phyloP scores from a whole-genome alignment of 129 eudicot genomes.

The Pittosporum tobira region DNA sequence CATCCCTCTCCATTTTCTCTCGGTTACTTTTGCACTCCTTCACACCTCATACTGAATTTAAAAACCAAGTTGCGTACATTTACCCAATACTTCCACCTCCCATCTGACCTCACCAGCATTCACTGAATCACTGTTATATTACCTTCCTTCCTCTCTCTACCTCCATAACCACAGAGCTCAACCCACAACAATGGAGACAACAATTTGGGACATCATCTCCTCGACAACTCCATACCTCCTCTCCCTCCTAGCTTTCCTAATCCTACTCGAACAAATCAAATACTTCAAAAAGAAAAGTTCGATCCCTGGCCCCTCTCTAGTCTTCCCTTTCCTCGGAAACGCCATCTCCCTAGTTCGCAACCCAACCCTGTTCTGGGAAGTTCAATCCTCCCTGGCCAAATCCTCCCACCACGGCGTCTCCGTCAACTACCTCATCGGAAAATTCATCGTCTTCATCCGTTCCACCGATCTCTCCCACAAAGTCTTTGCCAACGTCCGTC shows the following conservation, averaged over 20 bases:
- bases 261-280: constrained; percentile 44
- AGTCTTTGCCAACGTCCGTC: constrained; percentile 68
- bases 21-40: too few relatives aligned
- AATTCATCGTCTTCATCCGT: constrained; percentile 62
- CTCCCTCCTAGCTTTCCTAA: constrained; percentile 21
- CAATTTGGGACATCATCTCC: constrained; percentile 13
- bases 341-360: constrained; percentile 44
- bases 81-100: too few relatives aligned
- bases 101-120: too few relatives aligned
- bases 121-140: too few relatives aligned
- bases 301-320: constrained; percentile 55
- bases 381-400: constrained; percentile 44
- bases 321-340: constrained; percentile 77
- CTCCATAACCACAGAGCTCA: not conserved
- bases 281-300: constrained; percentile 52
- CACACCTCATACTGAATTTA: too few relatives aligned
- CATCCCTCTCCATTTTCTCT: too few relatives aligned
- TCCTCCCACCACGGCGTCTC: constrained; percentile 60
- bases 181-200: not conserved
- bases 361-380: constrained; percentile 67
- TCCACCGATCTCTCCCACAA: constrained; percentile 61
- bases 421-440: constrained; percentile 67
- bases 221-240: constrained; percentile 29
- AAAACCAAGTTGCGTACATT: too few relatives aligned
- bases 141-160: not conserved